phyloP scores from a whole-genome alignment of 805 yeast species.

The Zygoascus biomembranicola region DNA sequence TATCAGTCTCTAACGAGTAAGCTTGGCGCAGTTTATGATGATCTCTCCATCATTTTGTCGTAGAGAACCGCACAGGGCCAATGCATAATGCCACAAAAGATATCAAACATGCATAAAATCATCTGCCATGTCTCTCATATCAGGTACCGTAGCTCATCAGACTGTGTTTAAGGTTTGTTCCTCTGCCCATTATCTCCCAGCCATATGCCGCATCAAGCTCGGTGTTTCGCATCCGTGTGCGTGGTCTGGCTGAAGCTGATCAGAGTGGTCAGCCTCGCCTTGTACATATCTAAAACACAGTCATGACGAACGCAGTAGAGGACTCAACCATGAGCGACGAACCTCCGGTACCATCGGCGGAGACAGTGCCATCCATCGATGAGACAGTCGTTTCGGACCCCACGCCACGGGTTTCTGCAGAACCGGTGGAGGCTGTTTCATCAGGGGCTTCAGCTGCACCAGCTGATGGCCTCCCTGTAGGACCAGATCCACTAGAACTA shows the following conservation, averaged over 20 bases:
- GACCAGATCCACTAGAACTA: not conserved
- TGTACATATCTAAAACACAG: not conserved
- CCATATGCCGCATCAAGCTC: not conserved
- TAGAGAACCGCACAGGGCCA: no score
- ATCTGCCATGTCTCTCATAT: not conserved
- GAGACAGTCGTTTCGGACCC: not conserved
- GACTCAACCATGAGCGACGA: not conserved
- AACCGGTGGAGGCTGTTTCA: not conserved
- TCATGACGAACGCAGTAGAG: not conserved
- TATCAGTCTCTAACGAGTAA: no score
- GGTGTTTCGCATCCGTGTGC: not conserved
- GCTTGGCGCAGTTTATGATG: no score
- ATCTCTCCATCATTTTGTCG: no score
- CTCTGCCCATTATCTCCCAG: no score
- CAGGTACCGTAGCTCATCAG: not conserved
- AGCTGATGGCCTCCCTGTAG: not conserved
- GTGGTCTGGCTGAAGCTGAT: not conserved
- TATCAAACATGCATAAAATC: no score
- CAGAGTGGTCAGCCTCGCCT: not conserved
- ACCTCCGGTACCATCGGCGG: not conserved
- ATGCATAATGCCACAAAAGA: no score
- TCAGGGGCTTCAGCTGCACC: not conserved
- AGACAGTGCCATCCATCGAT: not conserved
- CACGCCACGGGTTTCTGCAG: not conserved
- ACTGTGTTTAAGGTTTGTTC: no score